Conservation (phyloP, 768 basidiomycete species). For the Lentinus brumalis region DNA sequence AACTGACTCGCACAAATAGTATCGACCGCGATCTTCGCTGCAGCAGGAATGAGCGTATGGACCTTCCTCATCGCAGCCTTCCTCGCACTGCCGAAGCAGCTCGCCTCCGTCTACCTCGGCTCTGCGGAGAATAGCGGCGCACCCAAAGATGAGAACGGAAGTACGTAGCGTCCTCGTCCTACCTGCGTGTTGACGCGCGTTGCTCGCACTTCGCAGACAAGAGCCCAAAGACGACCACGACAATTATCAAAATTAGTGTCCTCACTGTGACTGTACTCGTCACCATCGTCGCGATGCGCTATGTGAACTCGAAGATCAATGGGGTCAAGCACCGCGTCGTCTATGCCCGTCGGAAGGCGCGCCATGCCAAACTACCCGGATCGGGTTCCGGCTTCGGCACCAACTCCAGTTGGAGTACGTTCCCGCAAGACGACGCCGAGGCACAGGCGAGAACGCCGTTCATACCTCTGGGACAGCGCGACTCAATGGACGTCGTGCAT, state of each 20-base stretch:
- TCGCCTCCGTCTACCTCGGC: slow-evolving; percentile 88
- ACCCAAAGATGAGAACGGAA: background rate
- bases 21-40: slow-evolving; percentile 82
- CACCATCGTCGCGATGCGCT: slow-evolving; percentile 80
- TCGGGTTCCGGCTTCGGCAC: no score
- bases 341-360: slow-evolving; percentile 64
- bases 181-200: background rate
- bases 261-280: slow-evolving; percentile 66
- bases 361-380: no score
- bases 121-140: slow-evolving; percentile 27
- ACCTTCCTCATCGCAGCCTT: slow-evolving; percentile 76
- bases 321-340: slow-evolving; percentile 63
- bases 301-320: slow-evolving; percentile 71
- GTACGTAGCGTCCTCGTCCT: background rate
- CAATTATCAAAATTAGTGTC: slow-evolving; percentile 67
- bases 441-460: no score
- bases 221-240: slow-evolving; percentile 36
- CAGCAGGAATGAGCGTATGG: slow-evolving; percentile 82
- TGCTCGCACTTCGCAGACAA: background rate
- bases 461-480: no score
- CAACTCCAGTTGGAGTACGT: no score
- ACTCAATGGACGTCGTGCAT: no score
- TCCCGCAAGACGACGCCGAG: no score
- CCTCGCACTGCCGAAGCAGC: slow-evolving; percentile 84
- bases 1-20: slow-evolving; percentile 41